phyloP scores from a whole-genome alignment of 306 rosid genomes.

The Senna tora region DNA sequence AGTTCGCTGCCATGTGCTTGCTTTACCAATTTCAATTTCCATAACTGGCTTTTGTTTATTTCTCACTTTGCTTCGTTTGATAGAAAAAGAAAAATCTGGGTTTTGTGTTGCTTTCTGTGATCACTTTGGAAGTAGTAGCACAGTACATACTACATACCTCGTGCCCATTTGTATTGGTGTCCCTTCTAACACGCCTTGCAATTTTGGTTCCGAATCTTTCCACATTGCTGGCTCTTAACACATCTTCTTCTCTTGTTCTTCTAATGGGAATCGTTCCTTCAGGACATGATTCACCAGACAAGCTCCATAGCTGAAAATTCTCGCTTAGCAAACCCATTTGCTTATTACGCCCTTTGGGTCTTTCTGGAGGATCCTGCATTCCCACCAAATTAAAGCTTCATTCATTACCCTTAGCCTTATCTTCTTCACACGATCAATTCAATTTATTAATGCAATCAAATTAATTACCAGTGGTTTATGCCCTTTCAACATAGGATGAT shows the following conservation, averaged over 20 bases:
- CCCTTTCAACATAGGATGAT: conserved; percentile 78
- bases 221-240: conserved; percentile 79
- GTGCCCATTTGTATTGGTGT: conserved; percentile 86
- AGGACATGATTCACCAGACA: conserved; percentile 78
- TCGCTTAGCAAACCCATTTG: conserved; percentile 42
- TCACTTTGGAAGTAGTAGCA: background rate
- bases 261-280: conserved; percentile 94
- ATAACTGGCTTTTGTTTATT: background rate
- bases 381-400: background rate
- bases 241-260: conserved; percentile 77
- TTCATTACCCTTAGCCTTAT: too few relatives aligned
- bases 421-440: too few relatives aligned
- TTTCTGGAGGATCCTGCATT: conserved; percentile 82
- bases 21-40: conserved; percentile 7
- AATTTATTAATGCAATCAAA: too few relatives aligned
- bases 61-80: conserved; percentile 8
- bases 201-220: conserved; percentile 79
- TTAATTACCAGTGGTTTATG: conserved; percentile 71
- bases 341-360: conserved; percentile 55
- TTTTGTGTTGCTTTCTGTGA: background rate
- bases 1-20: conserved; percentile 12
- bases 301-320: conserved; percentile 70
- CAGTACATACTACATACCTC: too few relatives aligned
- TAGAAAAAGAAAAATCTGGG: background rate
- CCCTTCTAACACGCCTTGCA: conserved; percentile 70